A percentile compares a stretch with the other conserved stretches of the same genome.
Conservation (phyloP, 192 early-diverging fungal species). For the Phlyctochytrium bullatum region DNA sequence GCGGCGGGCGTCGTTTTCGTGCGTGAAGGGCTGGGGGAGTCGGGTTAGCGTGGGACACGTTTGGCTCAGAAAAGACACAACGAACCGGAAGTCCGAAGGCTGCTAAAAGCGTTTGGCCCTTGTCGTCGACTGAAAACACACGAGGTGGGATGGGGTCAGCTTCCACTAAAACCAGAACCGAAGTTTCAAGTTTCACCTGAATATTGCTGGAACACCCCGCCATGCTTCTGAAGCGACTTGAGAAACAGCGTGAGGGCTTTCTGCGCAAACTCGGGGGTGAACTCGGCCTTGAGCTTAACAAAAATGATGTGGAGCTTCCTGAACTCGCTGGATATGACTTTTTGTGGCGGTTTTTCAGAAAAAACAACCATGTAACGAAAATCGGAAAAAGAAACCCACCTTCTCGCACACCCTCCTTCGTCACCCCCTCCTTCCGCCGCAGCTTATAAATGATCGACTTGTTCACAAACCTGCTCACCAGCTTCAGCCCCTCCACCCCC, state of each 20-base stretch:
- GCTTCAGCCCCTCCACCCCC: background rate
- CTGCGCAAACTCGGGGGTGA: background rate
- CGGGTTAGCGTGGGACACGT: background rate
- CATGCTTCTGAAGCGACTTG: background rate
- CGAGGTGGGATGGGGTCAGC: too few relatives aligned
- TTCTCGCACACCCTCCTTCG: background rate
- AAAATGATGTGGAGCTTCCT: background rate
- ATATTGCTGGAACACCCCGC: conserved; percentile 5
- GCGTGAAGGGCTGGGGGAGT: background rate
- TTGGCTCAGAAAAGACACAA: background rate
- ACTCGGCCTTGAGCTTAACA: background rate
- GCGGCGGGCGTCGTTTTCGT: background rate
- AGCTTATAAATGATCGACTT: background rate
- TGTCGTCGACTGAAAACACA: conserved; percentile 3
- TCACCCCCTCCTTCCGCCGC: background rate
- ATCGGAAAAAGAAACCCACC: background rate
- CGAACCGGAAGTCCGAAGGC: conserved; percentile 1
- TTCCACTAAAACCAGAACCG: too few relatives aligned
- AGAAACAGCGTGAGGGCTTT: conserved; percentile 1
- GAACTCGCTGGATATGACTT: background rate
- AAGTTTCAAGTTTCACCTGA: too few relatives aligned
- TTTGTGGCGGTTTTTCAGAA: background rate
- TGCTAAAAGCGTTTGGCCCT: background rate
- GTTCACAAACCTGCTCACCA: background rate
- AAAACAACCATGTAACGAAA: background rate